Base-by-base conservation (phyloP, 2,329 filamentous ascomycete species). In the Lachnellula subtilissima region DNA sequence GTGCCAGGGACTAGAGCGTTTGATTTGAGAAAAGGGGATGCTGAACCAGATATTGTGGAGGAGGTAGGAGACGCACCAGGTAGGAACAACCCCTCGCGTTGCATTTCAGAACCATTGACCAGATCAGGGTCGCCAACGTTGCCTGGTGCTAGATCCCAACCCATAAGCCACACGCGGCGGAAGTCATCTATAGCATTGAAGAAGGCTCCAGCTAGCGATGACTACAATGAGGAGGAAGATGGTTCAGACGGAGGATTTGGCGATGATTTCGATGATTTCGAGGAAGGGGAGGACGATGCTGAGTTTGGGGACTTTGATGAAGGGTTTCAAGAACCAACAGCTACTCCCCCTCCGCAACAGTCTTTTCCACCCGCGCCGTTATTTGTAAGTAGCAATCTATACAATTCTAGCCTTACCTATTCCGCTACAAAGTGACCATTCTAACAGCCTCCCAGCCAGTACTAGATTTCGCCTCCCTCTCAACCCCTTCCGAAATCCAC, bases 241-340 rank as follows among this genome's bases (percentile, higher is more conserved):
- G 78, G 74, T 17, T 71, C 71, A 52, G 70, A 71, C 47, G 65
- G 75, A 25, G 81, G 81, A 65, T 86, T 86, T 73, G 83, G 73
- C 40, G 75, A 84, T 65, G 86, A 89, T 66, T 91, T 90, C 72
- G 85, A 88, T 67, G 87, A 86, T 63, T 83, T 84, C 70, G 82
- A 81, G 52, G 85, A 79, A 64, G 78, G 78, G 48, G 76, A 76
- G 57, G 76, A 77, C 56, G 71, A 73, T 57, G 76, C 74, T 58
- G 75, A 72, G 54, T 76, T 78, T 63, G 77, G 78, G 64, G 78
- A 81, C 66, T 82, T 84, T 71, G 79, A 80, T 60, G 86, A 89
- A 55, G 69, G 67, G 66, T 89, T 89, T 73, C 81, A 89, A 66
- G 76, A 83, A 32, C 28, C 28, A 69, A 70, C 81, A 55, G 76